These are phyloP conservation scores for Hypoxylon sp. DNA, from an alignment of 2,329 filamentous ascomycete species.

Conservation along the genomic window DNA sequence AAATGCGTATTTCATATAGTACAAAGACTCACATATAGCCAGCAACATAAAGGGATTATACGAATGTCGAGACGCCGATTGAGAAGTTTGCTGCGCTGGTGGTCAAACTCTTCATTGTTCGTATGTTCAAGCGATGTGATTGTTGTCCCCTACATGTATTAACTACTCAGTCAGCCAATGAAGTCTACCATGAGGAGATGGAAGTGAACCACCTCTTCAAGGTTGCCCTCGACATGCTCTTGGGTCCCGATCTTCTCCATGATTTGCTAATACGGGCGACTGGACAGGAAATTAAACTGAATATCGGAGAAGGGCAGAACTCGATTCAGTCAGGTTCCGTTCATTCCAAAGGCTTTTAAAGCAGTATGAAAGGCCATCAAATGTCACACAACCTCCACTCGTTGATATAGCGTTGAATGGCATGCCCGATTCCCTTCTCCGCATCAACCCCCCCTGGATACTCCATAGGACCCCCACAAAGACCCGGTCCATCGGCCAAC, in stretches of 20 bases:
- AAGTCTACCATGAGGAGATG: not conserved
- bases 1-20: constrained; percentile 56
- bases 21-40: not conserved
- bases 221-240: constrained; percentile 29
- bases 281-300: not conserved
- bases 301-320: not conserved
- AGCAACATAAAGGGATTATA: constrained; percentile 58
- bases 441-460: constrained; percentile 24
- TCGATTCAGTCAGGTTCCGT: not conserved
- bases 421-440: constrained; percentile 32
- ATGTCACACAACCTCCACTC: not conserved
- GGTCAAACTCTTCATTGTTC: constrained; percentile 33
- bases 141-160: constrained; percentile 15
- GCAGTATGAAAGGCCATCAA: not conserved
- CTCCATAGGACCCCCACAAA: constrained; percentile 29
- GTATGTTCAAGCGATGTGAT: constrained; percentile 11
- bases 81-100: constrained; percentile 40
- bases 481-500: constrained; percentile 4
- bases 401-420: constrained; percentile 7
- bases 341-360: not conserved
- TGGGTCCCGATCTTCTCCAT: constrained; percentile 40
- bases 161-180: not conserved
- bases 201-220: constrained; percentile 18
- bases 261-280: not conserved
- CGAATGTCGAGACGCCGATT: constrained; percentile 52